Base-by-base conservation (phyloP, 2,329 filamentous ascomycete genomes). In the Tolypocladium endophyticum region DNA sequence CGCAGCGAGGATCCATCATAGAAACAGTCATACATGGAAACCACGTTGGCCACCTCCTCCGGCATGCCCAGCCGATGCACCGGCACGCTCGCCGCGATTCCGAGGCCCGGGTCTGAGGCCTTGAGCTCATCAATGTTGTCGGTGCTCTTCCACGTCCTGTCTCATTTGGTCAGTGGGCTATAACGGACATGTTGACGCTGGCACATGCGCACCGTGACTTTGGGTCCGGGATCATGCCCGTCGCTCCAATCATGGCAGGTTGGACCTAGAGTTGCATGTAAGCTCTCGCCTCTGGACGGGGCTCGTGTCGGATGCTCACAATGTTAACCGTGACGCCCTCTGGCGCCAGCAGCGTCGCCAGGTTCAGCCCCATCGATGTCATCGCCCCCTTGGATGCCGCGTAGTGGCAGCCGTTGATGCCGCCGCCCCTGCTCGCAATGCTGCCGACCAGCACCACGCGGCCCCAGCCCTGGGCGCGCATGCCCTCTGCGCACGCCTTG, bases 201-300 rank as follows among this genome's bases (percentile, higher is more conserved):
- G 12, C 18, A 12, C 16, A 6, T 30, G 36, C 60, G 55, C 61
- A 73, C 71, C 61, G 65, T 43, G 66, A 65, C 33, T 68, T 69
- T 1, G 72, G 70, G 0, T 66, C 65, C 1, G 71, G 69, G 41
- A 73, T 73, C 71, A 73, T 72, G 43, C 69, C 71, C 11, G 71
- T 73, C 2, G 66, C 64, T 0, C 70, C 71, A 47, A 73, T 73
- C 70, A 73, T 71, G n/a, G 71, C 71, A 1, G 71, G 71, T 3
- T 68, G 61, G 2, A 73, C 67, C 71, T 72, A 61, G 4, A 35
- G 6, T 16, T 36, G 50, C 50, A 25, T 0, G 8, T 63, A 1
- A 50, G 30, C 45, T 57, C n/a, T 16, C 30, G 20, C 9, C 7
- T 23, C 50, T 1, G 2, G 30, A 11, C 50, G 14, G 20, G 12